Evolutionary conservation across 306 rosid species (phyloP).

Genomic region (Arachis hypogaea): DNA sequence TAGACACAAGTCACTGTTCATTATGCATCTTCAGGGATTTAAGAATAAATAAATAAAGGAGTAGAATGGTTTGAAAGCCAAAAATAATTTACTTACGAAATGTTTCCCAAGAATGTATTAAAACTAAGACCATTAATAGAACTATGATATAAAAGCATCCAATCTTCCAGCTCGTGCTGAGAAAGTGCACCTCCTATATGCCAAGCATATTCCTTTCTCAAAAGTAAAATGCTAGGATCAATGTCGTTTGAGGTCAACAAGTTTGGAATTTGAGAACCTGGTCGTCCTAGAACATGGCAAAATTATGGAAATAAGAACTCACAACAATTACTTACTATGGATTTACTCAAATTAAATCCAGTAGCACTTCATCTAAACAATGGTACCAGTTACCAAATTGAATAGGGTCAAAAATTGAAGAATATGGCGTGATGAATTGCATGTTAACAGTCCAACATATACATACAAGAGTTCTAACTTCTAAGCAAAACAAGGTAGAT

Average conservation of each 20-base stretch:
- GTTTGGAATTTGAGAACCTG: slow-evolving; percentile 74
- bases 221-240: slow-evolving; percentile 55
- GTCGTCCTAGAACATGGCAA: slow-evolving; percentile 55
- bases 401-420: slow-evolving; percentile 4
- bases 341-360: slow-evolving; percentile 23
- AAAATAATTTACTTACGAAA: slow-evolving; percentile 61
- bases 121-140: slow-evolving; percentile 83
- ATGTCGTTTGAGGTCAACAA: slow-evolving; percentile 52
- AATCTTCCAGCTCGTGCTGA: slow-evolving; percentile 74
- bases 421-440: slow-evolving; percentile 19
- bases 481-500: not conserved
- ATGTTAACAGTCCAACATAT: slow-evolving; percentile 2
- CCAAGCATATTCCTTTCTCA: slow-evolving; percentile 88
- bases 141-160: slow-evolving; percentile 95
- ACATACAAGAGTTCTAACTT: not conserved
- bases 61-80: slow-evolving; percentile 22
- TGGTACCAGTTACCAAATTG: not conserved
- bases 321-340: slow-evolving; percentile 20
- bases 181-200: slow-evolving; percentile 92
- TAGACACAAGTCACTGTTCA: not conserved
- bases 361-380: not conserved
- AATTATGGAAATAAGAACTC: slow-evolving; percentile 37
- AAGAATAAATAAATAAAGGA: not conserved
- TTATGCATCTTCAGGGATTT: not conserved
- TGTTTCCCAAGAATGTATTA: slow-evolving; percentile 85